These are phyloP conservation scores for Saprolegnia diclina DNA, from an alignment of 352 stramenopile species.

Conservation along the genomic window DNA sequence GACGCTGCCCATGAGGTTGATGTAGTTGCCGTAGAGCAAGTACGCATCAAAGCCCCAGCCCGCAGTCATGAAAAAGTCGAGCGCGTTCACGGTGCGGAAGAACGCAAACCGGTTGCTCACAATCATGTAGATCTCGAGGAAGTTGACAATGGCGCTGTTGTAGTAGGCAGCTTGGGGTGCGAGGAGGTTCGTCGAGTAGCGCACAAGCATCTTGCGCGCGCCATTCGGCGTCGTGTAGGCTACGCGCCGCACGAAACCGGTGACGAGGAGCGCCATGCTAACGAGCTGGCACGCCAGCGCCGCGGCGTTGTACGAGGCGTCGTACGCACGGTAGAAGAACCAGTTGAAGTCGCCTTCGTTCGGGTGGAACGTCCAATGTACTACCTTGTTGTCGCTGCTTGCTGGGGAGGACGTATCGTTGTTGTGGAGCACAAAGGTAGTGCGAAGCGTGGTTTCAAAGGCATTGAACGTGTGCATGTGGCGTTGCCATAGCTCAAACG, in stretches of 20 bases:
- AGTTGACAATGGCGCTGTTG: background rate
- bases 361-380: background rate
- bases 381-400: background rate
- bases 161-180: background rate
- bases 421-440: background rate
- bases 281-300: background rate
- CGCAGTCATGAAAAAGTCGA: slow-evolving; percentile 2
- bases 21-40: background rate
- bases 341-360: background rate
- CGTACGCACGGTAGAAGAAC: background rate
- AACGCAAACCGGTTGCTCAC: background rate
- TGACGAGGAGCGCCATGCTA: background rate
- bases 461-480: background rate
- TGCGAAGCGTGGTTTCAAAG: background rate
- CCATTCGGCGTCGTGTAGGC: background rate
- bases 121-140: background rate
- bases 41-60: background rate
- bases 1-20: slow-evolving; percentile 9
- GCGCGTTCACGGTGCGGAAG: slow-evolving; percentile 5
- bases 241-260: background rate
- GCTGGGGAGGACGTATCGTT: background rate
- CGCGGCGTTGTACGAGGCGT: background rate
- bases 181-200: background rate
- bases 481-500: background rate
- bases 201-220: background rate